A percentile compares a stretch with the other conserved stretches of the same genome.
Evolutionary conservation across 2,329 filamentous ascomycete species (phyloP).

Genomic region (Dactylellina cionopaga): DNA sequence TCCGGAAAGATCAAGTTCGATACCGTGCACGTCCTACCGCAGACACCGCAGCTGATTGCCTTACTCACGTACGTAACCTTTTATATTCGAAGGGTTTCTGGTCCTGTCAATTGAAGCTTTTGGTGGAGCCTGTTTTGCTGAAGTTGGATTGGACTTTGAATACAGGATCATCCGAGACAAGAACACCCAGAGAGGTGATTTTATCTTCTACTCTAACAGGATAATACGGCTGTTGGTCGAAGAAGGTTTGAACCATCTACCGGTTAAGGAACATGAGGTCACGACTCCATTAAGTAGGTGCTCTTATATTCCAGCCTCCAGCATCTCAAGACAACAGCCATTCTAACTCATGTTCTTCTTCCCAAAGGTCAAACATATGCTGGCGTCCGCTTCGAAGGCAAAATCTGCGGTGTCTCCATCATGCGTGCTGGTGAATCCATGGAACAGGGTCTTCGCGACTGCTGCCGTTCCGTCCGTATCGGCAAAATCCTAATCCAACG

Average conservation of each 20-base stretch:
- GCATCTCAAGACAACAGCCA: not conserved
- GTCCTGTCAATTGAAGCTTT: not conserved
- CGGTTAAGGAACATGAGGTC: slow-evolving; percentile 86
- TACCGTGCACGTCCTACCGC: slow-evolving; percentile 88
- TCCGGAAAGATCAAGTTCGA: slow-evolving; percentile 82
- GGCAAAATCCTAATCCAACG: slow-evolving; percentile 98
- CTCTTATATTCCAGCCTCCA: no score
- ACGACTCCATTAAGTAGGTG: slow-evolving; percentile 83
- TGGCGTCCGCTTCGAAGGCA: slow-evolving; percentile 93
- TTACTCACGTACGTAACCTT: slow-evolving; percentile 84
- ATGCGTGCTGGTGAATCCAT: slow-evolving; percentile 98
- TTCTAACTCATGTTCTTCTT: not conserved
- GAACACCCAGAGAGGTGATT: slow-evolving; percentile 88
- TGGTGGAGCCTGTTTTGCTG: not conserved
- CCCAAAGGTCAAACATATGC: slow-evolving; percentile 68
- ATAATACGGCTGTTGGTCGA: slow-evolving; percentile 97
- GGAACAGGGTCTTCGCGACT: slow-evolving; percentile 96
- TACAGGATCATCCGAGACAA: slow-evolving; percentile 92
- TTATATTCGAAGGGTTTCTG: not conserved
- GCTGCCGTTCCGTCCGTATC: slow-evolving; percentile 96
- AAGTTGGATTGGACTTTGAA: slow-evolving; percentile 15
- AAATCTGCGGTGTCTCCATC: slow-evolving; percentile 98
- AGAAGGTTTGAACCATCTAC: slow-evolving; percentile 95
- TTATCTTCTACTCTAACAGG: slow-evolving; percentile 98
- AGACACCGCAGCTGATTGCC: slow-evolving; percentile 96